phyloP scores from a whole-genome alignment of 164 flowering plant genomes.

The Liriodendron chinense region DNA sequence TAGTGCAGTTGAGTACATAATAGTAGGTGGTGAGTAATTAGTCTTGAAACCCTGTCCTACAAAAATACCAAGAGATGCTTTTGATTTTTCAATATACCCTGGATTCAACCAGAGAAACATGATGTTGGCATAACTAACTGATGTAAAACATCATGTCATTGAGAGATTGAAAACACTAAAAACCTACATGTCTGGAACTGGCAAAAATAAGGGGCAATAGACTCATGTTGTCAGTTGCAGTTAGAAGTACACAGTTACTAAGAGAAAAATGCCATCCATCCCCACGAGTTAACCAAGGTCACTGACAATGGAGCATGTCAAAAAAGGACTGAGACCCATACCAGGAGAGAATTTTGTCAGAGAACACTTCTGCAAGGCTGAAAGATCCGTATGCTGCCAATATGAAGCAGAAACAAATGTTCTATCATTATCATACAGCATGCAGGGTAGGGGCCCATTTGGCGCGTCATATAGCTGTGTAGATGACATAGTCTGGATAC shows the following conservation, averaged over 20 bases:
- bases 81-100: neutral
- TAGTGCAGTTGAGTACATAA: no score
- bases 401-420: neutral
- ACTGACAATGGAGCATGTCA: neutral
- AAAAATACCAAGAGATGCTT: neutral
- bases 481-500: no score
- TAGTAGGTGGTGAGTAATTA: no score
- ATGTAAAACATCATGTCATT: neutral
- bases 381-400: constrained; percentile 71
- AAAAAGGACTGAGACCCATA: constrained; percentile 18
- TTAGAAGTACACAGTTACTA: neutral
- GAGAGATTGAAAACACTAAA: neutral
- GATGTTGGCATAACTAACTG: neutral
- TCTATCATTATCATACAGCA: no score
- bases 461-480: no score
- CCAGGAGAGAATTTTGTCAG: constrained; percentile 69
- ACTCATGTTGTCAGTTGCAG: neutral
- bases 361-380: constrained; percentile 52
- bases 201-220: neutral
- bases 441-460: no score
- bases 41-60: no score
- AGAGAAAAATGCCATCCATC: neutral
- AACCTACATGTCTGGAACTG: neutral
- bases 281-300: neutral
- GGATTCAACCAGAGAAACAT: neutral